Percentiles rank a stretch among this genome's conserved stretches.
Conservation (phyloP, 371 early-diverging fungal species). For the Mucor indicus region DNA sequence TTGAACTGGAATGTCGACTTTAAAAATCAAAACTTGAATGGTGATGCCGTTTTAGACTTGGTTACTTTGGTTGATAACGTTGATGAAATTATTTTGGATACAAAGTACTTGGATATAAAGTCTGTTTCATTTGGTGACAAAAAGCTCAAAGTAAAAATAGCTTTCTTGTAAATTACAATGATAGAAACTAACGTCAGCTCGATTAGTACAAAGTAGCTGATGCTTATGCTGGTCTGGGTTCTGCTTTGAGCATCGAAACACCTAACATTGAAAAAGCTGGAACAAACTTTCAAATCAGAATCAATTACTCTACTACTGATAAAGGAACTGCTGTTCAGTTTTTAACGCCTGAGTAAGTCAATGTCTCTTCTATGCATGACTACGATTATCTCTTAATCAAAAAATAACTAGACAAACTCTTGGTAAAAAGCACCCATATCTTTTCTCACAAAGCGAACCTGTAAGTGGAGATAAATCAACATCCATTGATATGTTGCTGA, state of each 20-base stretch:
- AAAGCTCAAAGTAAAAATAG: conserved; percentile 40
- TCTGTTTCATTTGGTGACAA: conserved; percentile 38
- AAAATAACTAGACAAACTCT: conserved; percentile 74
- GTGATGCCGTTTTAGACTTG: conserved; percentile 63
- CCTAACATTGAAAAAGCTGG: conserved; percentile 30
- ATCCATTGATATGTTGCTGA: background rate
- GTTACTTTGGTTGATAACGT: conserved; percentile 49
- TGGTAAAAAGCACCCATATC: conserved; percentile 89
- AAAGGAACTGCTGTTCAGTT: conserved; percentile 88
- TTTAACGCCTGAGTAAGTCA: conserved; percentile 61
- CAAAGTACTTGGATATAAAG: conserved; percentile 61
- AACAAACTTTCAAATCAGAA: conserved; percentile 46
- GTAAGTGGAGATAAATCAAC: conserved; percentile 25
- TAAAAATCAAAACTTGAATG: conserved; percentile 58
- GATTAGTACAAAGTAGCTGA: conserved; percentile 56
- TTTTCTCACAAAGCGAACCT: conserved; percentile 95
- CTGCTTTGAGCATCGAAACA: conserved; percentile 65
- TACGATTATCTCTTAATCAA: too few relatives aligned
- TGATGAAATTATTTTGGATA: conserved; percentile 73
- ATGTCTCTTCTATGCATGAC: too few relatives aligned
- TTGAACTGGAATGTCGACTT: conserved; percentile 80
- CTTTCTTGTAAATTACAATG: too few relatives aligned
- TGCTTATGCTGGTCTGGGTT: conserved; percentile 67
- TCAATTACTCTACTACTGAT: conserved; percentile 79
- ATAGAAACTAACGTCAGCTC: too few relatives aligned